Evolutionary conservation across 225 moss, liverwort and hornwort species (phyloP).

Genomic region (Climacium dendroides): DNA sequence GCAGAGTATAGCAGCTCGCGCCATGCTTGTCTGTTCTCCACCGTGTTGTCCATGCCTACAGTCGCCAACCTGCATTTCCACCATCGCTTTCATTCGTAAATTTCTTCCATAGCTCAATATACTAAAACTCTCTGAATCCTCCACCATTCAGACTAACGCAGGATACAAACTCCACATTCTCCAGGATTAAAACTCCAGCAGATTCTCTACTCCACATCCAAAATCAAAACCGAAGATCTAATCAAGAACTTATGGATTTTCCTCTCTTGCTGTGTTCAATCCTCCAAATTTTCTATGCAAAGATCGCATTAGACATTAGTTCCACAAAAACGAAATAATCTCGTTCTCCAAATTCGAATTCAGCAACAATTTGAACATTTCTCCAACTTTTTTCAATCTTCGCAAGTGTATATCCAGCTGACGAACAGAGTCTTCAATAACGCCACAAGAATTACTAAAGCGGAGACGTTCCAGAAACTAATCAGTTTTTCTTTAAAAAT

Average conservation of each 20-base stretch:
- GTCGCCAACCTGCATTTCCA: slow-evolving; percentile 68
- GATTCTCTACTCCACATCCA: not conserved
- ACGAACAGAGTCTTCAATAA: not conserved
- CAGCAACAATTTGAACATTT: not conserved
- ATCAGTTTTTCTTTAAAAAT: too few relatives aligned
- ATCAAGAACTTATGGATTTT: not conserved
- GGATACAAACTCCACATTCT: not conserved
- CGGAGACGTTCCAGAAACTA: not conserved
- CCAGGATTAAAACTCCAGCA: not conserved
- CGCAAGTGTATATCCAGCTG: not conserved
- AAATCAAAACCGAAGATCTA: not conserved
- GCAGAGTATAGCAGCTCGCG: slow-evolving; percentile 93
- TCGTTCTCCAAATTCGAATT: not conserved
- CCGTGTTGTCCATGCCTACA: slow-evolving; percentile 83
- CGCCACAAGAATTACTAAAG: too few relatives aligned
- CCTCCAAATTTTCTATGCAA: not conserved
- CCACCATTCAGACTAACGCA: not conserved
- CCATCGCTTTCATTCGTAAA: not conserved
- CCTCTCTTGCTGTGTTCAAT: not conserved
- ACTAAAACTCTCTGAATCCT: not conserved
- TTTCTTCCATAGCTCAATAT: not conserved
- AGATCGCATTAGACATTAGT: not conserved
- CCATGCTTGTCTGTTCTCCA: slow-evolving; percentile 93
- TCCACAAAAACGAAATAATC: not conserved
- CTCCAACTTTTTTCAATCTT: not conserved